Conservation (phyloP, 495 filamentous ascomycete species). For the Collariella sp. region DNA sequence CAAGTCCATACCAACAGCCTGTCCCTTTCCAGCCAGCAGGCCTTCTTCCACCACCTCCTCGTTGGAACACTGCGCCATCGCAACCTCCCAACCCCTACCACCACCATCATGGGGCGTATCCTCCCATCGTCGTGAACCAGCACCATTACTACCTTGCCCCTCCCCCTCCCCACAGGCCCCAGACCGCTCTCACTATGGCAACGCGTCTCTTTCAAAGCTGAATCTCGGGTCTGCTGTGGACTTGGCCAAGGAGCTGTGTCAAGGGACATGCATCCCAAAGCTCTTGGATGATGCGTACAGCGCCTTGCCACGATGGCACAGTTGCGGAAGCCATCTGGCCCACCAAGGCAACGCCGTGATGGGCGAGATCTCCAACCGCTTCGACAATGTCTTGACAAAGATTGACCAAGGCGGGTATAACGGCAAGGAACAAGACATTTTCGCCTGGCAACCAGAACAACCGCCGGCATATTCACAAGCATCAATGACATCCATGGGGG, state of each 20-base stretch:
- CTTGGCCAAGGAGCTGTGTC: slow-evolving; percentile 27
- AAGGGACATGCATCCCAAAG: slow-evolving; percentile 21
- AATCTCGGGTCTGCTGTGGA: slow-evolving; percentile 33
- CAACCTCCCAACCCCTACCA: slow-evolving; percentile 21
- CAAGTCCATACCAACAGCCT: slow-evolving; percentile 15
- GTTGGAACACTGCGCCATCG: slow-evolving; percentile 22
- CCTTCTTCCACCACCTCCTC: slow-evolving; percentile 27
- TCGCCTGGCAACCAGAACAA: slow-evolving; percentile 33
- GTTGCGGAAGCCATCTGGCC: slow-evolving; percentile 33
- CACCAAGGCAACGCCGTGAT: slow-evolving; percentile 43
- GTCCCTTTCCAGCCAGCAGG: slow-evolving; percentile 28
- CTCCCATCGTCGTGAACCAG: slow-evolving; percentile 41
- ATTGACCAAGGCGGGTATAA: slow-evolving; percentile 60
- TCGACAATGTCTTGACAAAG: slow-evolving; percentile 53
- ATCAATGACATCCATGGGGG: slow-evolving; percentile 8
- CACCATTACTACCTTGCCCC: slow-evolving; percentile 39
- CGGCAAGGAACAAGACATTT: slow-evolving; percentile 55
- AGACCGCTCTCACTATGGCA: slow-evolving; percentile 13
- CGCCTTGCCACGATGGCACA: slow-evolving; percentile 29
- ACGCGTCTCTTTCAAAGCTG: slow-evolving; percentile 25
- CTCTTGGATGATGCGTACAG: slow-evolving; percentile 33
- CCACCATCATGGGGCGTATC: slow-evolving; percentile 23
- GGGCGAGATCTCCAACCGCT: slow-evolving; percentile 48
- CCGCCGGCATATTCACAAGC: slow-evolving; percentile 14
- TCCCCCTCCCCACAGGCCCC: slow-evolving; percentile 19